Evolutionary conservation across 176 grass and related monocot genomes (phyloP), one percentile per base, ranked within the genome.

Genomic region (Phyllostachys edulis): DNA sequence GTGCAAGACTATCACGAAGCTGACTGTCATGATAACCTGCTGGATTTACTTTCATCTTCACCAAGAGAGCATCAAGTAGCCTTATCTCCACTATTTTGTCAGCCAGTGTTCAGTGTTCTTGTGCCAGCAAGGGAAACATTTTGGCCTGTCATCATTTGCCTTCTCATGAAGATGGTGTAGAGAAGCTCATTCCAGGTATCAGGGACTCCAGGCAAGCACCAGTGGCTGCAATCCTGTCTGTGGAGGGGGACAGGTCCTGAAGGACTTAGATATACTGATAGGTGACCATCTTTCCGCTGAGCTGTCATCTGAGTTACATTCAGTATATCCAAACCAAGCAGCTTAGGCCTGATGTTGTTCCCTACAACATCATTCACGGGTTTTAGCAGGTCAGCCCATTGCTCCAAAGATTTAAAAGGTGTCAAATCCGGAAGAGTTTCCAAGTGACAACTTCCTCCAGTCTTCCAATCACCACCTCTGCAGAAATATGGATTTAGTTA

Each of bases 171-270:
- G n/a, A 93, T 64, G 6, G 87, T 63, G 7, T 98, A 98, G 7
- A 98, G 81, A 71, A 98, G 83, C 69, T 98, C 90, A 52, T 98
- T 98, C 95, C 95, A 98, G 51, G 87, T 86, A 90, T 98, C 95
- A n/a, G 95, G 95, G 4, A 98, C 92, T 26, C 95, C 95, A 51
- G 95, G 95, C 60, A 98, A 84, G 89, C 95, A 98, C 95, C 95
- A 95, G 49, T 98, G 95, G 84, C 92, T 98, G 90, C 95, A 98
- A 23, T 98, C 95, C 85, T 98, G 95, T 70, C 62, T 93, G 75
- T 92, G 70, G 24, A 81, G 90, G 15, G 92, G 78, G 3, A 86
- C 92, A 36, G 84, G 85, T 4, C 87, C 89, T 62, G 86, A 86
- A 63, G 75, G 34, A 52, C 90, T 91, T 24, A 93, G 63, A 80